These are phyloP conservation scores for Colletotrichum eremochloae DNA, from an alignment of 2,329 filamentous ascomycete genomes.

Conservation along the genomic window DNA sequence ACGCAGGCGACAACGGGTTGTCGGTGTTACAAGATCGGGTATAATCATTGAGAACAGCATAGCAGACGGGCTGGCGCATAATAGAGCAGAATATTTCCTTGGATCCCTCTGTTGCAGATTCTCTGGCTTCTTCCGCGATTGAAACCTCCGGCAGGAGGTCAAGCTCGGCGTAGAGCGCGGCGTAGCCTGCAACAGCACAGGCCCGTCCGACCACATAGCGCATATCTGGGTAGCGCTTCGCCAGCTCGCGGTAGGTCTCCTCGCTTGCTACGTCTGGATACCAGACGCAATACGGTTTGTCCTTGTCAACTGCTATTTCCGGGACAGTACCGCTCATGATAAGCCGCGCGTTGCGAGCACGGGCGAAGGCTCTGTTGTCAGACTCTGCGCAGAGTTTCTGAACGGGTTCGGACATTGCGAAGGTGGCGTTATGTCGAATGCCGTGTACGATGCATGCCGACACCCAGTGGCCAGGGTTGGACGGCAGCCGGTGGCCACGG, in stretches of 20 bases:
- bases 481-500: not conserved
- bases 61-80: no score
- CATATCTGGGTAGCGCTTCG: conserved; percentile 50
- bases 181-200: no score
- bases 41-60: no score
- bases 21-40: not conserved
- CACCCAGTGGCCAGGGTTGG: not conserved
- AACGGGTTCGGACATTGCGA: not conserved
- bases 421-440: not conserved
- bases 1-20: not conserved
- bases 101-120: no score
- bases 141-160: no score
- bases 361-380: not conserved
- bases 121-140: no score
- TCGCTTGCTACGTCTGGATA: conserved; percentile 54
- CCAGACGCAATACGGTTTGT: conserved; percentile 57
- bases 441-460: not conserved
- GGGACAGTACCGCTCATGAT: conserved; percentile 49
- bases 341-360: conserved; percentile 15
- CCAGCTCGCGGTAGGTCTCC: conserved; percentile 53
- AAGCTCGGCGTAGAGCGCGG: no score
- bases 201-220: conserved; percentile 54
- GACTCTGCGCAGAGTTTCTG: not conserved
- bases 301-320: conserved; percentile 40
- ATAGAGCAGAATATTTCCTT: no score